These are phyloP conservation scores for Microcos paniculata DNA, from an alignment of 345 rosid genomes.

Conservation along the genomic window DNA sequence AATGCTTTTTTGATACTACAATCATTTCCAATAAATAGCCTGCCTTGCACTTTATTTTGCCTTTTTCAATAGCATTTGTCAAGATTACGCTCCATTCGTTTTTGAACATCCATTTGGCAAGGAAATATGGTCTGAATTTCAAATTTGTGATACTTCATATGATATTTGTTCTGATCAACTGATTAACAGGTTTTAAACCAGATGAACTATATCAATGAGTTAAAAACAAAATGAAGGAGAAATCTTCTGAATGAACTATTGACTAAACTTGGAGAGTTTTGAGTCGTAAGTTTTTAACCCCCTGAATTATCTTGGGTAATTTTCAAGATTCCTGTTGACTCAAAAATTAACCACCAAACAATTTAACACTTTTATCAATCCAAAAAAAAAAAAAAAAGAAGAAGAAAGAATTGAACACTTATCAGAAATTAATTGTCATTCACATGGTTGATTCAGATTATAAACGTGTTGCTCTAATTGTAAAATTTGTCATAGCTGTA, in stretches of 20 bases:
- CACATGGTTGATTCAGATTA: slow-evolving; percentile 2
- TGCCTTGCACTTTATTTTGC: not conserved
- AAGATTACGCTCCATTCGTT: not conserved
- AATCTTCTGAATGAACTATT: not conserved
- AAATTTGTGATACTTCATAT: not conserved
- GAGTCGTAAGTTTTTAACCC: not conserved
- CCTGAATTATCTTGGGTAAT: not conserved
- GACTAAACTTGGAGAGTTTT: not conserved
- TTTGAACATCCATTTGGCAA: not conserved
- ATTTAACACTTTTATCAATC: too few relatives aligned
- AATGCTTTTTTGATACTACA: not conserved
- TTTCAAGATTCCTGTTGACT: slow-evolving; percentile 24
- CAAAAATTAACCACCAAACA: not conserved
- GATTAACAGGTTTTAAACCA: not conserved
- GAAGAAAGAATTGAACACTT: not conserved
- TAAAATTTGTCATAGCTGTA: slow-evolving; percentile 4
- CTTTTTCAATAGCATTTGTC: not conserved
- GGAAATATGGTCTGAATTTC: not conserved
- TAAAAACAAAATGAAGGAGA: not conserved
- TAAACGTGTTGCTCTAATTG: not conserved
- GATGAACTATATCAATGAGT: not conserved
- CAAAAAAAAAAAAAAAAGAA: not conserved
- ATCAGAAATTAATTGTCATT: not conserved
- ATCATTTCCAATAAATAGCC: not conserved
- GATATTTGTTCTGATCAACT: not conserved